Conservation (phyloP, 208 protist species). For the Acanthamoeba triangularis region DNA sequence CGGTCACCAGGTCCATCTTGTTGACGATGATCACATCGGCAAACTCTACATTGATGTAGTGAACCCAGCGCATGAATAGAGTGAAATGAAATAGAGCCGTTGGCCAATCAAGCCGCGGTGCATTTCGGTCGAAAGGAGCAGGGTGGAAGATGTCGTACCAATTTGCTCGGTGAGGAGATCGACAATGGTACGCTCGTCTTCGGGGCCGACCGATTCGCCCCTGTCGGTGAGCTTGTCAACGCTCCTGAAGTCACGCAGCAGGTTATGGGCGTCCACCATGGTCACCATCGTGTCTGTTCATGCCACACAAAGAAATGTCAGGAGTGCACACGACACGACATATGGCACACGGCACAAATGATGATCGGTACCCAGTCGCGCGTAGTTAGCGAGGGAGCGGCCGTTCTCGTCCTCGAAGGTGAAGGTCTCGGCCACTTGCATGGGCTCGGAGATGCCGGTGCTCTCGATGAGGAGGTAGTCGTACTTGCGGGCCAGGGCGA, state of each 20-base stretch:
- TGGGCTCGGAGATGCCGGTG: conserved; percentile 89
- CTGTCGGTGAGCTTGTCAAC: neutral
- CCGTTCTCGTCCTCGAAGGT: conserved; percentile 82
- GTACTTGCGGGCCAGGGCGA: conserved; percentile 87
- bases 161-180: conserved; percentile 92
- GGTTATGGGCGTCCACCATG: conserved; percentile 85
- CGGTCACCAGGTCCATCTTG: conserved; percentile 92
- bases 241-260: conserved; percentile 41
- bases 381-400: conserved; percentile 49
- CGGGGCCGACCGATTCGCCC: conserved; percentile 13
- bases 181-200: conserved; percentile 87
- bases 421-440: conserved; percentile 92
- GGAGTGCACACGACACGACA: too few species aligned
- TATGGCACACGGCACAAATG: neutral
- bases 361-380: neutral
- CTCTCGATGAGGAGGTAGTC: conserved; percentile 93
- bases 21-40: conserved; percentile 94
- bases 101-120: neutral
- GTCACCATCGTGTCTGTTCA: conserved; percentile 91
- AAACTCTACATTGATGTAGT: conserved; percentile 88
- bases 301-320: conserved; percentile 70
- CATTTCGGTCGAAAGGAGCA: neutral
- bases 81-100: too few species aligned
- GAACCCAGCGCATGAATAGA: neutral
- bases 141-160: neutral